A percentile compares a stretch with the other conserved stretches of the same genome.
phyloP scores from a whole-genome alignment of 768 basidiomycete species.

The Psilocybe cyanescens region DNA sequence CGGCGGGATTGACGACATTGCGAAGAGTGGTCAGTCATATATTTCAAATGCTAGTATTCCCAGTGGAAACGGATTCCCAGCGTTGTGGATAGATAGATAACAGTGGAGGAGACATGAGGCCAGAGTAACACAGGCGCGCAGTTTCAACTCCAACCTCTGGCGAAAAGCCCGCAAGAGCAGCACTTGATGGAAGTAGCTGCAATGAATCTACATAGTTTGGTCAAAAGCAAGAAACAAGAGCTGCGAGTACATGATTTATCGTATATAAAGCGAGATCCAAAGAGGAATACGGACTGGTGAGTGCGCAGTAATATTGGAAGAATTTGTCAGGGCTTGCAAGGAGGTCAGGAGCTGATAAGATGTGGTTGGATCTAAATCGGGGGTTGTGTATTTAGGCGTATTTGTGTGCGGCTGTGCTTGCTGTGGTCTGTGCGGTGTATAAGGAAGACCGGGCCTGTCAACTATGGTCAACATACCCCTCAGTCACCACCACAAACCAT shows the following conservation, averaged over 20 bases:
- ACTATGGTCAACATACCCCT: slow-evolving; percentile 53
- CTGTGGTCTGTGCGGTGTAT: slow-evolving; percentile 44
- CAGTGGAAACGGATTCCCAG: too few species aligned
- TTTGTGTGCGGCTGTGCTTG: slow-evolving; percentile 27
- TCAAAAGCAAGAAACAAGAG: neutral
- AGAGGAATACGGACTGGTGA: neutral
- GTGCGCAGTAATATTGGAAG: neutral
- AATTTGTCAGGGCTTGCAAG: neutral
- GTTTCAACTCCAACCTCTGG: slow-evolving; percentile 34
- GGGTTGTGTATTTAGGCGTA: slow-evolving; percentile 10
- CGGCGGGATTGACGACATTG: too few species aligned
- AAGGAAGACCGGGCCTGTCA: slow-evolving; percentile 51
- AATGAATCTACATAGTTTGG: neutral
- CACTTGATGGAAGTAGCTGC: slow-evolving; percentile 20
- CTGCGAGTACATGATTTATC: neutral
- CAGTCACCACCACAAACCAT: slow-evolving; percentile 41
- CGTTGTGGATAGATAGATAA: neutral
- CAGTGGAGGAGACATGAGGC: slow-evolving; percentile 25
- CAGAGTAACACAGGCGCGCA: slow-evolving; percentile 24
- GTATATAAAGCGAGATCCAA: neutral
- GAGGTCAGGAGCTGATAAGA: slow-evolving; percentile 1
- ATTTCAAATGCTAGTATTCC: too few species aligned
- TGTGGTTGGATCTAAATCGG: neutral
- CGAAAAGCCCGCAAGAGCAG: slow-evolving; percentile 37
- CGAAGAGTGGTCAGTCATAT: too few species aligned